Evolutionary conservation across 495 filamentous ascomycete species (phyloP).

Genomic region (Neurospora intermedia): DNA sequence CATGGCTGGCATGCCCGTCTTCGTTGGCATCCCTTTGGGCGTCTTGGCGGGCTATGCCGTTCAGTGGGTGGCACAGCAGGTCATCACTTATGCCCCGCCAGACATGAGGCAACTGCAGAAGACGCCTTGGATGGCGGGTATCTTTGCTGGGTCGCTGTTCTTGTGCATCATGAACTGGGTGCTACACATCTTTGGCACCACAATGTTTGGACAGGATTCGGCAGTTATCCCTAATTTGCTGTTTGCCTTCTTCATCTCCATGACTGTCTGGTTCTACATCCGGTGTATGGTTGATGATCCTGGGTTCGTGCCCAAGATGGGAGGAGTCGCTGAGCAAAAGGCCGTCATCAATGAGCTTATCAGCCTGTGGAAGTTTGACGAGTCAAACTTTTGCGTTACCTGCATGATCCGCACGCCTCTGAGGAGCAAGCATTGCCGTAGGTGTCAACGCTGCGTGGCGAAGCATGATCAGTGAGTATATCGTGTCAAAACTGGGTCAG

Average conservation of each 20-base stretch:
- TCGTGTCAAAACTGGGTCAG: neutral
- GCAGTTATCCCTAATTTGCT: slow-evolving; percentile 66
- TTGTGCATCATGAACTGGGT: slow-evolving; percentile 72
- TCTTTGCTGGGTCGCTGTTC: slow-evolving; percentile 82
- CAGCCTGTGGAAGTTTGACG: slow-evolving; percentile 78
- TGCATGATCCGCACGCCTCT: slow-evolving; percentile 91
- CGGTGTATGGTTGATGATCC: slow-evolving; percentile 80
- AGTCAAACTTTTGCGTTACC: slow-evolving; percentile 80
- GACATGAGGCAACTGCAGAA: slow-evolving; percentile 81
- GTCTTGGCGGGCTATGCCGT: slow-evolving; percentile 54
- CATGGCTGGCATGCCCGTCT: slow-evolving; percentile 63
- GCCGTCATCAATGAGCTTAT: slow-evolving; percentile 77
- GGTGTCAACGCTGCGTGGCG: slow-evolving; percentile 83
- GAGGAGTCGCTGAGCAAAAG: slow-evolving; percentile 78
- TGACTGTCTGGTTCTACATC: slow-evolving; percentile 78
- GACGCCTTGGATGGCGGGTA: slow-evolving; percentile 86
- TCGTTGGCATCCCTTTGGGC: slow-evolving; percentile 60
- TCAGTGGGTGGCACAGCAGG: slow-evolving; percentile 68
- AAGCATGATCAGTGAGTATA: slow-evolving; percentile 87
- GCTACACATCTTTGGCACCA: slow-evolving; percentile 59
- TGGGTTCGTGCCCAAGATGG: slow-evolving; percentile 87
- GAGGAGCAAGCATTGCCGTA: slow-evolving; percentile 88
- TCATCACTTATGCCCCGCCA: slow-evolving; percentile 66
- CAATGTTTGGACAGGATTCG: slow-evolving; percentile 19
- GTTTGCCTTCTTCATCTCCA: slow-evolving; percentile 51